phyloP scores from a whole-genome alignment of 352 stramenopile species.

The Globisporangium cylindrosporum region DNA sequence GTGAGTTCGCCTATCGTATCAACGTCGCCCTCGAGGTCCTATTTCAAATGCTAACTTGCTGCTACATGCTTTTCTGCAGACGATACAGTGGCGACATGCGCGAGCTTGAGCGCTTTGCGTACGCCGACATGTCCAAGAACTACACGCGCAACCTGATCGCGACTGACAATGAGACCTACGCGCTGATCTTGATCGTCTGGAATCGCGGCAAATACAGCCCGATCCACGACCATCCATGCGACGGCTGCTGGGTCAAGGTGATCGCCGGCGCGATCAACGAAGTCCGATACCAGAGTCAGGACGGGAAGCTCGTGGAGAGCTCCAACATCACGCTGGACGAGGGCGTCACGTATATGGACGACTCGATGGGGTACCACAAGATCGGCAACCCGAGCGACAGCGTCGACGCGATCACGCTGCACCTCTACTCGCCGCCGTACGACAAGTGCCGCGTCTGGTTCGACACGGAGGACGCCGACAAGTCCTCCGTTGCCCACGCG shows the following conservation, averaged over 20 bases:
- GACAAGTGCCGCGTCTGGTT: slow-evolving; percentile 79
- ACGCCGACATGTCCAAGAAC: slow-evolving; percentile 67
- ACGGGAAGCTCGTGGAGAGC: slow-evolving; percentile 25
- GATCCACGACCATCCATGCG: slow-evolving; percentile 88
- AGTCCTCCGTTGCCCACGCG: slow-evolving; percentile 57
- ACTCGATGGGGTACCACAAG: slow-evolving; percentile 81
- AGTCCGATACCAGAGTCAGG: slow-evolving; percentile 50
- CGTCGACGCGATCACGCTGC: slow-evolving; percentile 62
- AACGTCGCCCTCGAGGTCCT: background rate
- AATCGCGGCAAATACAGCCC: slow-evolving; percentile 75
- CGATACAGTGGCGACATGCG: slow-evolving; percentile 41
- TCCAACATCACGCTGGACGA: slow-evolving; percentile 27
- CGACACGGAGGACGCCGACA: slow-evolving; percentile 46
- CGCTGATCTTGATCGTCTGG: slow-evolving; percentile 93
- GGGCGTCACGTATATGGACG: slow-evolving; percentile 60
- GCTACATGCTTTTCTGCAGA: slow-evolving; percentile 12
- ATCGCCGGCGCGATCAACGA: slow-evolving; percentile 68
- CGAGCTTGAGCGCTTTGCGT: slow-evolving; percentile 61
- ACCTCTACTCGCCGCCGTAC: slow-evolving; percentile 85
- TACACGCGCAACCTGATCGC: slow-evolving; percentile 91
- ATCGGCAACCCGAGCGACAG: slow-evolving; percentile 55
- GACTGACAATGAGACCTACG: slow-evolving; percentile 88
- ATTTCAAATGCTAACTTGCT: background rate
- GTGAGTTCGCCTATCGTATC: slow-evolving; percentile 19
- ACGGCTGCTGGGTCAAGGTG: slow-evolving; percentile 83